These are phyloP conservation scores for Jacaranda copaia DNA, from an alignment of 257 asterid genomes.

Conservation along the genomic window DNA sequence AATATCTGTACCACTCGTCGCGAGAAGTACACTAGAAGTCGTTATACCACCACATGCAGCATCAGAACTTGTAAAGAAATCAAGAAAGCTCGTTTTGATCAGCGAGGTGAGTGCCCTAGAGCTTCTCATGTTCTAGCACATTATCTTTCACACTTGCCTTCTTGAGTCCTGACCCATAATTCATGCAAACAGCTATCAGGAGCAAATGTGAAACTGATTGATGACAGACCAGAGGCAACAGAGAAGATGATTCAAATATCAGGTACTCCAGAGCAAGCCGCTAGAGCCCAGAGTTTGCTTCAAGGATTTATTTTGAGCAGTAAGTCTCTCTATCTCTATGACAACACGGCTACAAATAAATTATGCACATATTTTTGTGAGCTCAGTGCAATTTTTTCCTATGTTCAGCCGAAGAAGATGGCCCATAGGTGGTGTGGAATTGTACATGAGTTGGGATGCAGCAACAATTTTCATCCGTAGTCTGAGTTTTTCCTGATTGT, in stretches of 20 bases:
- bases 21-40: slow-evolving; percentile 87
- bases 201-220: slow-evolving; percentile 81
- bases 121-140: background rate
- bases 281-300: slow-evolving; percentile 95
- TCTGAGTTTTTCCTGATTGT: slow-evolving; percentile 13
- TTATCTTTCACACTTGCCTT: slow-evolving; percentile 17
- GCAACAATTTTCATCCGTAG: slow-evolving; percentile 26
- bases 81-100: slow-evolving; percentile 83
- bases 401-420: slow-evolving; percentile 82
- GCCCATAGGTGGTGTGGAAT: slow-evolving; percentile 44
- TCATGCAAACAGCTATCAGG: slow-evolving; percentile 72
- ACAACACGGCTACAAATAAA: background rate
- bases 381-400: background rate
- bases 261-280: slow-evolving; percentile 94
- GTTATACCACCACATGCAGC: slow-evolving; percentile 88
- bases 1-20: slow-evolving; percentile 74
- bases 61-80: slow-evolving; percentile 71
- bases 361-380: no score
- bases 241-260: slow-evolving; percentile 87
- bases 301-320: slow-evolving; percentile 96
- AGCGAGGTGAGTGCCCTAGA: slow-evolving; percentile 67
- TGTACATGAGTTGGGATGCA: slow-evolving; percentile 19
- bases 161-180: background rate
- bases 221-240: slow-evolving; percentile 66
- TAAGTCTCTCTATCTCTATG: slow-evolving; percentile 50